These are phyloP conservation scores for Priceomyces medius DNA, from an alignment of 805 yeast species.

Conservation along the genomic window DNA sequence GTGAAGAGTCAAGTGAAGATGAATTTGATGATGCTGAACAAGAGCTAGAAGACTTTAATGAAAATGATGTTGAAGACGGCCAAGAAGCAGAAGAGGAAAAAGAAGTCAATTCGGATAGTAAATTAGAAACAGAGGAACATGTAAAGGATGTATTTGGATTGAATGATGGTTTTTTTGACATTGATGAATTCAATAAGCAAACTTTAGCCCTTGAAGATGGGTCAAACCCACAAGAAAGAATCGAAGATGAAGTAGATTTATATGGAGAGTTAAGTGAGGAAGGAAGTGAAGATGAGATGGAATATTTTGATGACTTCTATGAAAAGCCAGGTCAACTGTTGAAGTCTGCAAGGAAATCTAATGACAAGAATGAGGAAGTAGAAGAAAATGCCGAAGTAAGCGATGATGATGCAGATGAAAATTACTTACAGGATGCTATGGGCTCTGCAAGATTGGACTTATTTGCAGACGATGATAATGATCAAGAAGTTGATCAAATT, in stretches of 20 bases:
- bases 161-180: constrained; percentile 80
- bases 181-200: constrained; percentile 79
- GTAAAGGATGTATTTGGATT: constrained; percentile 60
- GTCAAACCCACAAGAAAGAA: constrained; percentile 30
- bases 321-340: constrained; percentile 41
- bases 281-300: constrained; percentile 55
- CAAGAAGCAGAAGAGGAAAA: constrained; percentile 14
- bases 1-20: constrained; percentile 22
- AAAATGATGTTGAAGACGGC: constrained; percentile 12
- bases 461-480: constrained; percentile 43
- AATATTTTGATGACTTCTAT: constrained; percentile 67
- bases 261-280: constrained; percentile 28
- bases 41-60: constrained; percentile 13
- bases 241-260: constrained; percentile 39
- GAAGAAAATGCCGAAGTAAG: constrained; percentile 40
- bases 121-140: constrained; percentile 17
- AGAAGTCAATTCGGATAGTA: constrained; percentile 3
- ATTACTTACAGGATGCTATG: constrained; percentile 61
- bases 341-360: constrained; percentile 8
- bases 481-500: constrained; percentile 26
- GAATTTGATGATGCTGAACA: constrained; percentile 13
- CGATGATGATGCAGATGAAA: constrained; percentile 60
- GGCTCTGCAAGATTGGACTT: constrained; percentile 63
- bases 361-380: constrained; percentile 22
- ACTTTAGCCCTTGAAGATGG: constrained; percentile 55